Base-by-base conservation (phyloP, 225 moss, liverwort and hornwort species). In the Sphagnum tenellum region DNA sequence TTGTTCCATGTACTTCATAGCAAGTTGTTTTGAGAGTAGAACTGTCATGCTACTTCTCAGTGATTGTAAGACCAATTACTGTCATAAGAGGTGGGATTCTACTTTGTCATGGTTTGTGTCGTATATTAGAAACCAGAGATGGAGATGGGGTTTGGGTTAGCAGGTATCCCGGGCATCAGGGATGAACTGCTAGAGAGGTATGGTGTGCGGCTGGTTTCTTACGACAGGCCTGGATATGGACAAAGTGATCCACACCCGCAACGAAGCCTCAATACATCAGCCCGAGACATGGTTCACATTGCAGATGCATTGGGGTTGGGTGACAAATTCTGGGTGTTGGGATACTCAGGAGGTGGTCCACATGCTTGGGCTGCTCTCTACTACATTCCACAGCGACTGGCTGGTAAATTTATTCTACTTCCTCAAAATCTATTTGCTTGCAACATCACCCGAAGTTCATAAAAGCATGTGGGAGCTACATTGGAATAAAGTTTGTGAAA, bases 321-420 rank as follows among this genome's bases (percentile, higher is more conserved):
- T 9, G 74, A 75, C 58, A 95, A 88, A 58, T 95, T 95, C 65
- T 95, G 94, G 94, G 75, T 94, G 48, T 67, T 82, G 8, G 90
- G 88, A 52, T 81, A 90, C 65, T 77, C 81, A 3, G 81, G 64
- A 65, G 94, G 94, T 63, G 94, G 86, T 69, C 82, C 71, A 2
- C 84, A 90, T 60, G 82, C 86, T 12, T 94, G 94, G 94, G 90
- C 94, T 62, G 94, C 94, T n/a, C 81, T 94, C 29, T 86, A 90
- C 51, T 90, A 82, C 67, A 82, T 94, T 68, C 94, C 94, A 48
- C 76, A 86, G 71, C 88, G 94, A 70, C 56, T 94, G 63, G 86
- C 88, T 57, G 94, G 94, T 94, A 81, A 3, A 55, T 2, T 14
- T 5, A 29, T 29, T 29, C 29, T 29, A 29, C 29, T 29, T 29